Percentiles rank a stretch among this genome's conserved stretches.
Conservation (phyloP, 2,329 filamentous ascomycete species). For the Colletotrichum sp. region DNA sequence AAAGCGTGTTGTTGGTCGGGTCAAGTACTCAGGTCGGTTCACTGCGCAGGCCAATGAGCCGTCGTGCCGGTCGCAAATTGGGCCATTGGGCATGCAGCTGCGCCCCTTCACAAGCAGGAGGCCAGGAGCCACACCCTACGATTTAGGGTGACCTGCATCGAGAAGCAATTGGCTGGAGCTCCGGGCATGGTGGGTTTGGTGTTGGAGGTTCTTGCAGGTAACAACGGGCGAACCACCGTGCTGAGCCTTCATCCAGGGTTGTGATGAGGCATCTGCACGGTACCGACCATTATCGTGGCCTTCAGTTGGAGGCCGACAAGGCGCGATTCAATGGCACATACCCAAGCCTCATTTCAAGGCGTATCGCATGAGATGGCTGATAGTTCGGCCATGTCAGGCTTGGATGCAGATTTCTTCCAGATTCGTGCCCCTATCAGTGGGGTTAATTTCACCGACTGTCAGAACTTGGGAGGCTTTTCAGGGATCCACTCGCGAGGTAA, state of each 20-base stretch:
- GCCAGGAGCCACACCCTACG: neutral
- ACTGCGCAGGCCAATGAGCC: neutral
- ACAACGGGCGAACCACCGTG: neutral
- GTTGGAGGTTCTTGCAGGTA: neutral
- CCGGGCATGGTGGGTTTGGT: neutral
- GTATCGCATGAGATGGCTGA: neutral
- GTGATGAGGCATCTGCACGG: neutral
- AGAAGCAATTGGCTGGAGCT: neutral
- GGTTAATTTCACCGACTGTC: neutral
- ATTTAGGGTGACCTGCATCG: neutral
- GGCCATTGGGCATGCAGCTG: neutral
- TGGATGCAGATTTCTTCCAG: neutral
- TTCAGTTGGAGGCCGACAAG: neutral
- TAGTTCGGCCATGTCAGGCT: neutral
- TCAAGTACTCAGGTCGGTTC: neutral
- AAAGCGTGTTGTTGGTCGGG: neutral
- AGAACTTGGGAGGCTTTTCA: fast-evolving
- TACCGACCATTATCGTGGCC: neutral
- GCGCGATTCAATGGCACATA: neutral
- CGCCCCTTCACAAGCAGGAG: neutral
- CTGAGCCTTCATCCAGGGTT: neutral
- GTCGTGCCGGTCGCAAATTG: neutral
- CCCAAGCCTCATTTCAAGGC: too few relatives aligned
- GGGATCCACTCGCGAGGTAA: fast-evolving
- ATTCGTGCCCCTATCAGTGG: neutral